Percentiles rank a stretch among this genome's conserved stretches.
Conservation (phyloP, 805 yeast species). For the Candida maesae region DNA sequence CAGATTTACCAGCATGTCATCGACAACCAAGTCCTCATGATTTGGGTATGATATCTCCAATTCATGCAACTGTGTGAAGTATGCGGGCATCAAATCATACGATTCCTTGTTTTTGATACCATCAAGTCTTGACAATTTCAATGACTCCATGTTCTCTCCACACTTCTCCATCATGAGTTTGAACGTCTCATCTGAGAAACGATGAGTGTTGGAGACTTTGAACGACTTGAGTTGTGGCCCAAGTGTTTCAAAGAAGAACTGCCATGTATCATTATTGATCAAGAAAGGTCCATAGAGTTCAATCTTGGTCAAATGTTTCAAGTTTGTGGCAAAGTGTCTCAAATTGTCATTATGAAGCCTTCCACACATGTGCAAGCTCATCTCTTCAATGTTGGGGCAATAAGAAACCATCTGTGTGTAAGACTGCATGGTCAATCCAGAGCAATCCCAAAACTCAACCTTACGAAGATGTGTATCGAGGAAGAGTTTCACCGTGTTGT, state of each 20-base stretch:
- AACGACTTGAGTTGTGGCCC: constrained; percentile 55
- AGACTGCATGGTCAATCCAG: constrained; percentile 64
- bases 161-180: constrained; percentile 59
- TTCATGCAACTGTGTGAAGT: constrained; percentile 47
- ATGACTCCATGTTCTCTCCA: constrained; percentile 47
- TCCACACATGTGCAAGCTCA: constrained; percentile 90
- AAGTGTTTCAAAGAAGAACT: constrained; percentile 56
- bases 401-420: constrained; percentile 67
- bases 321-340: constrained; percentile 54
- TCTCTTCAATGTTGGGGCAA: constrained; percentile 66
- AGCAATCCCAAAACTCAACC: constrained; percentile 90
- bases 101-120: constrained; percentile 57
- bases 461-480: constrained; percentile 52
- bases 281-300: constrained; percentile 88
- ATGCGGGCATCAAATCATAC: constrained; percentile 64
- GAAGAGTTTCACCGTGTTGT: constrained; percentile 69
- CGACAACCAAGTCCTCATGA: constrained; percentile 60
- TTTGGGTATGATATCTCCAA: constrained; percentile 69
- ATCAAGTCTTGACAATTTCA: constrained; percentile 68
- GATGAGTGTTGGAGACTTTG: constrained; percentile 75
- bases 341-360: constrained; percentile 78
- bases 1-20: constrained; percentile 60
- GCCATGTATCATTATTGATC: constrained; percentile 76
- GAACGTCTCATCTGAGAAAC: constrained; percentile 68
- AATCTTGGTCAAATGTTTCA: constrained; percentile 50